Percentiles rank a stretch among this genome's conserved stretches.
These are phyloP conservation scores for Abelmoschus esculentus DNA, from an alignment of 345 rosid genomes.

Conservation along the genomic window DNA sequence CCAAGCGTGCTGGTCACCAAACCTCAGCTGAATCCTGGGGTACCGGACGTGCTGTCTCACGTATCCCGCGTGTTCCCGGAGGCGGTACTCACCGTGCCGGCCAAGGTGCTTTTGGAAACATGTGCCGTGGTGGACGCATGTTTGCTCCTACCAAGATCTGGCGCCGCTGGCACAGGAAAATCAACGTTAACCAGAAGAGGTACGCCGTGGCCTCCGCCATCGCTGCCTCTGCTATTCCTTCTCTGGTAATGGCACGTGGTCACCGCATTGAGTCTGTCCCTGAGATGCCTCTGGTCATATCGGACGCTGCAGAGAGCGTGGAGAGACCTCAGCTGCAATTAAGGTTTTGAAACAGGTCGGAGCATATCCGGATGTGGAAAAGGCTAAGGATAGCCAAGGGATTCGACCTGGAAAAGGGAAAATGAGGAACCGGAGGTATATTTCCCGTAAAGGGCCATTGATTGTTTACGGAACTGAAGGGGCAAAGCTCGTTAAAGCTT, in stretches of 20 bases:
- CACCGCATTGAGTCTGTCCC: constrained; percentile 76
- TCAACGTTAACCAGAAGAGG: constrained; percentile 82
- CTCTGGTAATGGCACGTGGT: constrained; percentile 96
- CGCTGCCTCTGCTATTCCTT: constrained; percentile 78
- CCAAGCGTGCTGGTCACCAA: constrained; percentile 87
- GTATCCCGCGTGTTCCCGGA: constrained; percentile 98
- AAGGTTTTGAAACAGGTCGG: constrained; percentile 81
- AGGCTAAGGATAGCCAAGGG: constrained; percentile 78
- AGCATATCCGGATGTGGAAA: constrained; percentile 76
- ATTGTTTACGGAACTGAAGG: constrained; percentile 84
- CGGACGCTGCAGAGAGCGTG: constrained; percentile 54
- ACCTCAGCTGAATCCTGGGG: constrained; percentile 99
- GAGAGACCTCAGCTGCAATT: constrained; percentile 79
- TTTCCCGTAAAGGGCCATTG: constrained; percentile 82
- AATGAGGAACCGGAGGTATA: constrained; percentile 78
- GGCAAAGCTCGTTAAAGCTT: constrained; percentile 74
- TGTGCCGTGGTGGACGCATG: constrained; percentile 99
- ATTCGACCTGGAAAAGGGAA: constrained; percentile 88
- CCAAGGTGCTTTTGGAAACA: constrained; percentile 96
- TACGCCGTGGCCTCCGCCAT: constrained; percentile 87
- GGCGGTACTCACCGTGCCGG: constrained; percentile 99
- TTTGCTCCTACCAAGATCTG: constrained; percentile 97
- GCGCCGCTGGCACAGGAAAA: constrained; percentile 90
- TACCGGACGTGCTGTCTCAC: constrained; percentile 98
- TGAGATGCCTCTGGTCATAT: constrained; percentile 69